Evolutionary conservation across 164 flowering plant species (phyloP), one percentile per base, ranked within the genome.

Genomic region (Echeveria elegans): DNA sequence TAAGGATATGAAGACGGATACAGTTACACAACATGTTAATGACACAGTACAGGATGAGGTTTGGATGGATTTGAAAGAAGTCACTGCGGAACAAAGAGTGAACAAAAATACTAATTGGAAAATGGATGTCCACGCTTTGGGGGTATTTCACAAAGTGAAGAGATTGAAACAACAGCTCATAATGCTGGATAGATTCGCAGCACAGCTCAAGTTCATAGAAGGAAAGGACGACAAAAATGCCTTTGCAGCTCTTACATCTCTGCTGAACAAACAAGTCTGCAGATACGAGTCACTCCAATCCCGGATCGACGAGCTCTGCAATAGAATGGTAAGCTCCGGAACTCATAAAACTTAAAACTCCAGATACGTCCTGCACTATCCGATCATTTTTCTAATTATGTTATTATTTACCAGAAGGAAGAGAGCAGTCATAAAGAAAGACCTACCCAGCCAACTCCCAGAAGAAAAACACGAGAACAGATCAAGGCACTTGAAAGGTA

Each of bases 121-220:
- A 72, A 76, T 86, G 83, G 97, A 91, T 76, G 75, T 91, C 66
- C 86, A 81, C 73, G 94, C 96, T 64, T 83, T 91, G 62, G 97
- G 96, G 71, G 87, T 95, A 63, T 86, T 92, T 37, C 88, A 80
- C 81, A 95, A 89, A 73, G 87, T 95, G 73, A 89, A 92, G 77
- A 85, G 97, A 79, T 82, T 95, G 58, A 89, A 87, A 66, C 97
- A 95, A 74, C 96, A 89, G 61, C 82, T 95, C 48, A 72, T 87
- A 43, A 72, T 89, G 87, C 79, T 95, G 32, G 96, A 92, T 74
- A 95, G 88, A 71, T 64, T 87, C 65, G 72, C 72, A 21, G 92
- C 85, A 68, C 77, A 79, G 69, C 79, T 76, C 70, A 83, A 78
- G 77, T 80, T 60, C 68, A 45, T 66, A 1, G 9, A 56, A 19